phyloP scores from a whole-genome alignment of 345 rosid species.

The Firmiana major region DNA sequence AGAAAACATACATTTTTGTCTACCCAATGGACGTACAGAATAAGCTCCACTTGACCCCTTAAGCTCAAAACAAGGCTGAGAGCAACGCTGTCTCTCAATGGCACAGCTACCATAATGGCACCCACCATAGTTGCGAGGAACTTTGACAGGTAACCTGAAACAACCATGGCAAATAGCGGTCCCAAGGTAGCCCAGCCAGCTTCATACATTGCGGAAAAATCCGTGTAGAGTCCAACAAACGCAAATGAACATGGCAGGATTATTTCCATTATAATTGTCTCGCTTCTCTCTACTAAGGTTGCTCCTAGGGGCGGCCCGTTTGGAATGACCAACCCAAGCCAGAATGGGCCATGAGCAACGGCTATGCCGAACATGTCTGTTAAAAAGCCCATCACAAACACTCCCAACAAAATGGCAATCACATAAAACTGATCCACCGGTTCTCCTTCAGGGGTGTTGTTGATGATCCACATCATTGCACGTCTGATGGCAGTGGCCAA shows the following conservation, averaged over 20 bases:
- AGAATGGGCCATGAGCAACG: neutral
- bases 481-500: neutral
- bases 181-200: constrained; percentile 39
- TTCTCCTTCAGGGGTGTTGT: neutral
- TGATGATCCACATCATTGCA: neutral
- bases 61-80: constrained; percentile 57
- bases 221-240: constrained; percentile 43
- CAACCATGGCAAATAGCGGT: constrained; percentile 40
- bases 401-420: neutral
- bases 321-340: neutral
- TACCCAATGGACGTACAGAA: constrained; percentile 53
- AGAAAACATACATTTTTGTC: constrained; percentile 44
- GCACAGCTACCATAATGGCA: constrained; percentile 32
- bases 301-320: neutral
- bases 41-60: constrained; percentile 64
- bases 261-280: constrained; percentile 10
- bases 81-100: constrained; percentile 50
- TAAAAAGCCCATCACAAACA: neutral
- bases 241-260: constrained; percentile 61
- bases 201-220: constrained; percentile 34
- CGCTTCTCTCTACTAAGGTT: neutral
- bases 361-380: constrained; percentile 3
- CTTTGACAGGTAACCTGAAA: constrained; percentile 41
- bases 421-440: constrained; percentile 4
- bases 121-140: constrained; percentile 23